These are phyloP conservation scores for Trypanosoma mega DNA, from an alignment of 208 protist species.

Conservation along the genomic window DNA sequence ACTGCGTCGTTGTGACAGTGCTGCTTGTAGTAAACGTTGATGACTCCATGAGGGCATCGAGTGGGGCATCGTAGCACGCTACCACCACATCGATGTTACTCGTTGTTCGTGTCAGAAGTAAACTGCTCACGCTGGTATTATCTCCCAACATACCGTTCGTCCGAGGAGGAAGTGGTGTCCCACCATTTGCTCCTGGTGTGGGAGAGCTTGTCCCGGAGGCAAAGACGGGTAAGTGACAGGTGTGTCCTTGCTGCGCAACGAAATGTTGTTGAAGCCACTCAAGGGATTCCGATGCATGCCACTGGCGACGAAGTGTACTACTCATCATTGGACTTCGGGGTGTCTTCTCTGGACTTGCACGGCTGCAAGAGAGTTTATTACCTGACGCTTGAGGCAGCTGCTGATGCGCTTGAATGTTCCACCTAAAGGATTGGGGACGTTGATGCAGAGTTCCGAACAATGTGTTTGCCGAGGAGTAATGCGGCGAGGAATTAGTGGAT, in stretches of 20 bases:
- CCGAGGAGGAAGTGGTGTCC: neutral
- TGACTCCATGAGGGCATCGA: slow-evolving; percentile 20
- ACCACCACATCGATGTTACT: slow-evolving; percentile 13
- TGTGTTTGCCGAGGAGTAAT: neutral
- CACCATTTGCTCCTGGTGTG: neutral
- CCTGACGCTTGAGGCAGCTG: neutral
- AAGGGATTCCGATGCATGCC: neutral
- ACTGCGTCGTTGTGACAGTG: neutral
- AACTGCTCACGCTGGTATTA: slow-evolving; percentile 16
- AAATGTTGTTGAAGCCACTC: slow-evolving; percentile 8
- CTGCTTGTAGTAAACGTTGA: slow-evolving; percentile 1
- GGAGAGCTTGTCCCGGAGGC: neutral
- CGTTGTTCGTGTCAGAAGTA: slow-evolving; percentile 10
- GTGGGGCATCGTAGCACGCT: slow-evolving; percentile 19
- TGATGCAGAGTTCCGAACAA: neutral
- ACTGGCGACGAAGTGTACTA: neutral
- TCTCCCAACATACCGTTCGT: neutral
- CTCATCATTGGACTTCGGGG: neutral
- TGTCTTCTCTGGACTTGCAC: slow-evolving; percentile 6
- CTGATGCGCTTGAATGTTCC: neutral
- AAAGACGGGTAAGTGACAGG: slow-evolving; percentile 6
- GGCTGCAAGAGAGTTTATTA: slow-evolving; percentile 7
- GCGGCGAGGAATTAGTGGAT: slow-evolving; percentile 7
- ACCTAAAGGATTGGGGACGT: neutral
- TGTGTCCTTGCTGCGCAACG: neutral